Conservation (phyloP, 208 protist species). For the Trypanosoma boissoni region DNA sequence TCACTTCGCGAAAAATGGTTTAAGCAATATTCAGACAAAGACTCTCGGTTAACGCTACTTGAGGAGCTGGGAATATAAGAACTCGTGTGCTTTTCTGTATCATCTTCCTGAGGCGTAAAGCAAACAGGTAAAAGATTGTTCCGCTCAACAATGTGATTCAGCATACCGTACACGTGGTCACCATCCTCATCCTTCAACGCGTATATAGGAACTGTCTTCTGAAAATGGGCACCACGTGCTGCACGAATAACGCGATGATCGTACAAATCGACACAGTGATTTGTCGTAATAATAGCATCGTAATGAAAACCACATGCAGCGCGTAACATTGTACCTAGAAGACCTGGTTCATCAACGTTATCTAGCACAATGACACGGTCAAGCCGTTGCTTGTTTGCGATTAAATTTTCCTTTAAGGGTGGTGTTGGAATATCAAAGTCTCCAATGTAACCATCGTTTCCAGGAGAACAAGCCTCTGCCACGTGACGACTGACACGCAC, state of each 20-base stretch:
- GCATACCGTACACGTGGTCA: constrained; percentile 81
- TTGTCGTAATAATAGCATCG: constrained; percentile 80
- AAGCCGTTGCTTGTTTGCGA: constrained; percentile 81
- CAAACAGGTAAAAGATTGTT: constrained; percentile 80
- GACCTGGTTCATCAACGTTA: constrained; percentile 84
- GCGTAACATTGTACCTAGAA: constrained; percentile 77
- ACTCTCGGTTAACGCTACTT: constrained; percentile 5
- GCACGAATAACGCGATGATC: constrained; percentile 85
- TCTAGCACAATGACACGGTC: constrained; percentile 87
- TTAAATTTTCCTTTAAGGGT: constrained; percentile 80
- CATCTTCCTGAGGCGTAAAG: constrained; percentile 51
- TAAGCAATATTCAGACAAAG: constrained; percentile 55
- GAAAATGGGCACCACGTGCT: constrained; percentile 86
- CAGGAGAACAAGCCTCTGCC: constrained; percentile 45
- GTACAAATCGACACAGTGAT: constrained; percentile 89
- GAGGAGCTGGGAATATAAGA: too few species aligned
- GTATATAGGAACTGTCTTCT: constrained; percentile 77
- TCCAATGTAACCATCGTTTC: constrained; percentile 86
- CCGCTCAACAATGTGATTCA: constrained; percentile 79
- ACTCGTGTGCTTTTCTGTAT: constrained; percentile 2
- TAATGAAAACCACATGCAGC: constrained; percentile 84
- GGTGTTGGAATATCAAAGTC: constrained; percentile 83
- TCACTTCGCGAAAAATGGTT: constrained; percentile 41
- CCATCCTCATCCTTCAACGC: constrained; percentile 82
- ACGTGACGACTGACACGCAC: constrained; percentile 56